Evolutionary conservation across 139 green algal genomes (phyloP).

Genomic region (Tetradesmus lagerheimii): DNA sequence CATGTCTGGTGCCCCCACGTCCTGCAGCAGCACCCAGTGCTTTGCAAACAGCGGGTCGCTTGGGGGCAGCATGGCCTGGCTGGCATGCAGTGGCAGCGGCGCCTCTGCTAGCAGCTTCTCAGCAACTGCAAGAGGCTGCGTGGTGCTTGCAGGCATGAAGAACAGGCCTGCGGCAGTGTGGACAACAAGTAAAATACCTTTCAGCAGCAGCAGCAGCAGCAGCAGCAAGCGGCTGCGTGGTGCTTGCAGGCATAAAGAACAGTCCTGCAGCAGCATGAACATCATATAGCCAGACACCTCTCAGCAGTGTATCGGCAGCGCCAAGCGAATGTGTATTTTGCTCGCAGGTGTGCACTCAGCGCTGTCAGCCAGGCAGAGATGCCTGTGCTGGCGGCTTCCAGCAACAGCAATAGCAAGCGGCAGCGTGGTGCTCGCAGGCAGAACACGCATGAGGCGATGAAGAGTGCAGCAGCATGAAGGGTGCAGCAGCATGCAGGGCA

Average conservation of each 20-base stretch:
- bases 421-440: no score
- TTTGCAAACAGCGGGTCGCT: slow-evolving; percentile 58
- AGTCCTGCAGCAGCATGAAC: not conserved
- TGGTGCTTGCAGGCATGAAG: slow-evolving; percentile 52
- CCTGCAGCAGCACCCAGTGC: slow-evolving; percentile 70
- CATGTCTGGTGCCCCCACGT: slow-evolving; percentile 51
- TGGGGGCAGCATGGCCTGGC: slow-evolving; percentile 53
- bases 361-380: no score
- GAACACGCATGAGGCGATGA: no score
- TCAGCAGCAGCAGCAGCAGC: no score
- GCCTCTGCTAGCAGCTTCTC: slow-evolving; percentile 59
- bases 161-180: slow-evolving; percentile 10
- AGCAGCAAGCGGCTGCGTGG: no score
- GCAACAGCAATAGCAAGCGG: no score
- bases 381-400: no score
- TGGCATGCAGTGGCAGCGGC: slow-evolving; percentile 53
- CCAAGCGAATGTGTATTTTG: no score
- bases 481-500: no score
- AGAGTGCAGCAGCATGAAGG: no score
- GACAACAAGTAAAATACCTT: not conserved
- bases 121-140: slow-evolving; percentile 51
- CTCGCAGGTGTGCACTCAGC: not conserved
- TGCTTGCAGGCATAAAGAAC: slow-evolving; percentile 39
- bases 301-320: no score
- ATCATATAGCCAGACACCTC: no score